A percentile compares a stretch with the other conserved stretches of the same genome.
phyloP scores from a whole-genome alignment of 2,329 filamentous ascomycete species.

The Aureobasidium sp. region DNA sequence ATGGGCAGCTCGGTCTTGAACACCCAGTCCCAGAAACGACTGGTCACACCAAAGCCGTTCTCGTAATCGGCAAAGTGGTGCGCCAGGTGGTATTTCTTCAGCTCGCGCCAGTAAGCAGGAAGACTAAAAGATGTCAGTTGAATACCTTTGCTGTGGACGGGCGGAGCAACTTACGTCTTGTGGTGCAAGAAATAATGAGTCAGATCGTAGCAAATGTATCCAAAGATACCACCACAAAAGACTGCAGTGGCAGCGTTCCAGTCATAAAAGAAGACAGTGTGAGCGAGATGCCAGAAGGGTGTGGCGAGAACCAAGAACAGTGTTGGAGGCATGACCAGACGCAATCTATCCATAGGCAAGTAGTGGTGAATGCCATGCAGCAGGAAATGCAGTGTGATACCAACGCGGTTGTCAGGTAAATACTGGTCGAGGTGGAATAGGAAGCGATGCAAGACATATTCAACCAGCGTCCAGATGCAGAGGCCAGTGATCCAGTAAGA shows the following conservation, averaged over 20 bases:
- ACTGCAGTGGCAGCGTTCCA: constrained; percentile 74
- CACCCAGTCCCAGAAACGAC: constrained; percentile 86
- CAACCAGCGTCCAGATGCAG: constrained; percentile 77
- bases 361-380: constrained; percentile 98
- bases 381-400: constrained; percentile 79
- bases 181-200: constrained; percentile 99
- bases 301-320: constrained; percentile 75
- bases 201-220: constrained; percentile 92
- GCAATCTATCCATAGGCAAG: constrained; percentile 96
- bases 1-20: constrained; percentile 76
- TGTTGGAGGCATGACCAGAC: constrained; percentile 92
- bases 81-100: constrained; percentile 96
- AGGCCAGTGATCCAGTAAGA: constrained; percentile 64
- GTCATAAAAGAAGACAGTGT: constrained; percentile 70
- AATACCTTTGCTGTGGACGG: not conserved
- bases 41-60: constrained; percentile 94
- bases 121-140: constrained; percentile 42
- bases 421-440: constrained; percentile 92
- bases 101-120: constrained; percentile 76
- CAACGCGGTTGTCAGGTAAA: constrained; percentile 85
- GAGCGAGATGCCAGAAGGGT: constrained; percentile 90
- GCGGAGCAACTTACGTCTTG: constrained; percentile 54
- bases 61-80: constrained; percentile 98
- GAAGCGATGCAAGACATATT: constrained; percentile 82
- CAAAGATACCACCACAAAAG: constrained; percentile 86